These are phyloP conservation scores for Neltuma alba DNA, from an alignment of 306 rosid genomes.

Conservation along the genomic window DNA sequence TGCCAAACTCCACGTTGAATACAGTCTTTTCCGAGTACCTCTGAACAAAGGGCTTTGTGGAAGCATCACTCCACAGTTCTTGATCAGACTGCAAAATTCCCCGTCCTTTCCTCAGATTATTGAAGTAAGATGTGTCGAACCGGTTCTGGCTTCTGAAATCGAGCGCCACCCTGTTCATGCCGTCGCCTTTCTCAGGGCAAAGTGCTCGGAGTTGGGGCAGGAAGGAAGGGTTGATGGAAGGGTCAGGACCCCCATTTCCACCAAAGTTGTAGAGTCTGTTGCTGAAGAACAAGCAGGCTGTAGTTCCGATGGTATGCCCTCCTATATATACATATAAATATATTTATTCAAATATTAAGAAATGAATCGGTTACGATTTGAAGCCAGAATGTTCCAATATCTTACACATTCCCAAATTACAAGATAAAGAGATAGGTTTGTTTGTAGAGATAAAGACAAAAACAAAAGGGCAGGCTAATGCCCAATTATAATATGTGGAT, in stretches of 20 bases:
- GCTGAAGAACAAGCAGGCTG: conserved; percentile 52
- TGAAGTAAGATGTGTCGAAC: conserved; percentile 51
- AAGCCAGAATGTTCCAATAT: too few relatives aligned
- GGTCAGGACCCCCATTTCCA: conserved; percentile 41
- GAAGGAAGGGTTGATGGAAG: conserved; percentile 52
- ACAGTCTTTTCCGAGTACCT: conserved; percentile 46
- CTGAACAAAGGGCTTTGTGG: conserved; percentile 49
- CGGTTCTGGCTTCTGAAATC: conserved; percentile 47
- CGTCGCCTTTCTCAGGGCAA: conserved; percentile 57
- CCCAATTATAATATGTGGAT: too few relatives aligned
- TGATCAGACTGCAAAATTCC: conserved; percentile 68
- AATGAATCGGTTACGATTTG: too few relatives aligned
- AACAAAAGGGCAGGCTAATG: too few relatives aligned
- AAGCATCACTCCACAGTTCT: conserved; percentile 57
- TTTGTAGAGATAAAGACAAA: too few relatives aligned
- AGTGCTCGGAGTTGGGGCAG: conserved; percentile 47
- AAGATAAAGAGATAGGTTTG: too few relatives aligned
- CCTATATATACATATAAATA: too few relatives aligned
- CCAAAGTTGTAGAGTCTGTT: conserved; percentile 60
- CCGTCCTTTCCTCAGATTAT: conserved; percentile 42
- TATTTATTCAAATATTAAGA: too few relatives aligned
- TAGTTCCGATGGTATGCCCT: conserved; percentile 66
- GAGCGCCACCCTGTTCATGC: conserved; percentile 41
- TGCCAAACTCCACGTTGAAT: conserved; percentile 59
- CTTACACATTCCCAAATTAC: too few relatives aligned